Base-by-base conservation (phyloP, 345 rosid genomes). In the Erysimum cheiranthoides region DNA sequence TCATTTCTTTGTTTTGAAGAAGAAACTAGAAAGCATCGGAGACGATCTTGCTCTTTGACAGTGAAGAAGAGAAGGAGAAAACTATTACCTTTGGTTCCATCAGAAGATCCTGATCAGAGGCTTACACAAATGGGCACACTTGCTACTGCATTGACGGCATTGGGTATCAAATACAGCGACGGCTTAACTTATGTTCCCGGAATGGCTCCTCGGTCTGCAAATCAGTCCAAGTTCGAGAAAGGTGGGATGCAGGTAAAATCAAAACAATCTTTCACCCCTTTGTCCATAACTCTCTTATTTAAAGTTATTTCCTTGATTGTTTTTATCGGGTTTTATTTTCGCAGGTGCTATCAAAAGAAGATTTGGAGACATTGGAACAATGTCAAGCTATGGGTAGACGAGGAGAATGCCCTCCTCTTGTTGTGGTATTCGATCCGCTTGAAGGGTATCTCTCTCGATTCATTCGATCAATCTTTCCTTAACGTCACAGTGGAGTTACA, bases 241-340 rank as follows among this genome's bases (percentile, higher is more conserved):
- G 98, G 92, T 43, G 96, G 97, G 68, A 93, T 91, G 97, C 97
- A 93, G 97, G 98, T 93, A 47, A 53, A 36, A 28, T 39, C 36
- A 43, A 18, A 56, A 8, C 57, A 45, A 35, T 46, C 34, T 38
- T 54, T 36, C 35, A 47, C 1, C 25, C 30, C 27, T 50, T 60
- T 32, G n/a, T 47, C 36, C 1, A 10, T 6, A 10, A n/a, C 50
- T 68, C 32, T 60, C 56, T 21, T 12, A 1, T n/a, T 32, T 54
- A 25, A 25, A 58, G 40, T 47, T 9, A 10, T 32, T 28, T 42
- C 10, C 46, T 68, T 18, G 3, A 17, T 74, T 56, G 31, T 60
- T 45, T 63, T 27, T 14, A 16, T 70, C 13, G 65, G 50, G 50
- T 35, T 12, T 30, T 46, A 6, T 58, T 4, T 36, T 32, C 35